Conservation (phyloP, 1,284 basidiomycete species). For the Trichosporon inkin region DNA sequence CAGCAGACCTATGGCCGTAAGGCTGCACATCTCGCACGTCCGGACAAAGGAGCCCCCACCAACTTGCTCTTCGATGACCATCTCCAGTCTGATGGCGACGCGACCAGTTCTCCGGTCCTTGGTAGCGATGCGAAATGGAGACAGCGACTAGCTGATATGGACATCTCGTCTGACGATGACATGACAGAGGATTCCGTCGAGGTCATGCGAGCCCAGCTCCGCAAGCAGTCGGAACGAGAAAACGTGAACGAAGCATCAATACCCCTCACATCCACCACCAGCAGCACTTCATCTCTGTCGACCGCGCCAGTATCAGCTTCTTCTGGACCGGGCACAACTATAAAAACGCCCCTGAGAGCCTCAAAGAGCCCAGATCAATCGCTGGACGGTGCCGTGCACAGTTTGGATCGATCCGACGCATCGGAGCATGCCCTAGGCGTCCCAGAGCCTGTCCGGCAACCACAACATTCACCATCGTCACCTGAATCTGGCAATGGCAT, state of each 20-base stretch:
- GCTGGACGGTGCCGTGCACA: background rate
- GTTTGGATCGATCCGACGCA: background rate
- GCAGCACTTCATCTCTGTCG: background rate
- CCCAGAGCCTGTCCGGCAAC: constrained; percentile 18
- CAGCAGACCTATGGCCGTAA: background rate
- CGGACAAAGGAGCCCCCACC: background rate
- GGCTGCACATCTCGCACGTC: too few relatives aligned
- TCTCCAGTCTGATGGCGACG: background rate
- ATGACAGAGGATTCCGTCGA: background rate
- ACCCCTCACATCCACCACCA: background rate
- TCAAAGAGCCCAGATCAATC: background rate
- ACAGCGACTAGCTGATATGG: background rate
- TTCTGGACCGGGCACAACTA: background rate
- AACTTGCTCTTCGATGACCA: background rate
- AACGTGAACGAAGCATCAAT: too few relatives aligned
- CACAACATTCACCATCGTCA: constrained; percentile 16
- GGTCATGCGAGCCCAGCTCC: background rate
- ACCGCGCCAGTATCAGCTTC: background rate
- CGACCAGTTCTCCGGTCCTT: background rate
- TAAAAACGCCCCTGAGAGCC: background rate
- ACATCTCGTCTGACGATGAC: background rate
- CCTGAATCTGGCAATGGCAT: background rate
- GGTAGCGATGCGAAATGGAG: background rate
- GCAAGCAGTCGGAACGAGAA: background rate
- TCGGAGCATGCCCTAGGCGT: background rate